A percentile compares a stretch with the other conserved stretches of the same genome.
These are phyloP conservation scores for Dichotomocladium elegans DNA, from an alignment of 371 early-diverging fungal genomes.

Conservation along the genomic window DNA sequence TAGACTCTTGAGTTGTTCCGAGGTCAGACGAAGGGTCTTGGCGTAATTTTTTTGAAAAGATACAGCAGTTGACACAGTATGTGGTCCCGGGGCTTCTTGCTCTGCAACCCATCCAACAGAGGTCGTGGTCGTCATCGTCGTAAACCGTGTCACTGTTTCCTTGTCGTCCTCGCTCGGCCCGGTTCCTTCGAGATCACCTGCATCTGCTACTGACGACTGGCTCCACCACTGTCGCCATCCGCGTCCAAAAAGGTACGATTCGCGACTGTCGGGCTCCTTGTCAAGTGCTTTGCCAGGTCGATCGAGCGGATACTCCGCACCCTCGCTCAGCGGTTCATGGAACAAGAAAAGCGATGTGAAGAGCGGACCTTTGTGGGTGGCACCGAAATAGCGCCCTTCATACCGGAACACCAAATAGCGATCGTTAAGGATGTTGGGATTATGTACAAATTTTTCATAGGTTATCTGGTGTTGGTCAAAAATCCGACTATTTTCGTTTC, in stretches of 20 bases:
- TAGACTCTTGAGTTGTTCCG: conserved; percentile 84
- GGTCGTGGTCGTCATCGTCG: conserved; percentile 39
- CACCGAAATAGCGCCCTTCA: conserved; percentile 49
- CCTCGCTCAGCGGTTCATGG: conserved; percentile 20
- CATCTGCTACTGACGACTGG: conserved; percentile 36
- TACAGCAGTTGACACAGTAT: no score
- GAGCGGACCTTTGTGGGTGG: conserved; percentile 37
- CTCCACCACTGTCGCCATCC: conserved; percentile 54
- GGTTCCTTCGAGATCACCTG: not conserved
- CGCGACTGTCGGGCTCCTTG: conserved; percentile 25
- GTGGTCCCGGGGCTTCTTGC: conserved; percentile 8
- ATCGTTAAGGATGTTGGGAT: conserved; percentile 64
- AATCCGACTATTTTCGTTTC: conserved; percentile 46
- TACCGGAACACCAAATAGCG: conserved; percentile 65
- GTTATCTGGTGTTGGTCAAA: conserved; percentile 59
- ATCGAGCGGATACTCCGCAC: not conserved
- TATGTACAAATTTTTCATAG: conserved; percentile 60
- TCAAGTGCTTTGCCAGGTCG: not conserved
- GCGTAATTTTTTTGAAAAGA: conserved; percentile 64
- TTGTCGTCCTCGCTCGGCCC: conserved; percentile 7
- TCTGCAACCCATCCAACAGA: conserved; percentile 40
- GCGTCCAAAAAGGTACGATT: conserved; percentile 34
- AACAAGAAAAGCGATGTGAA: conserved; percentile 52
- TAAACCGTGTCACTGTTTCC: conserved; percentile 23
- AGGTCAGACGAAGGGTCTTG: conserved; percentile 88